Evolutionary conservation across 169 alveolate species (phyloP).

Genomic region (Eimeria maxima): DNA sequence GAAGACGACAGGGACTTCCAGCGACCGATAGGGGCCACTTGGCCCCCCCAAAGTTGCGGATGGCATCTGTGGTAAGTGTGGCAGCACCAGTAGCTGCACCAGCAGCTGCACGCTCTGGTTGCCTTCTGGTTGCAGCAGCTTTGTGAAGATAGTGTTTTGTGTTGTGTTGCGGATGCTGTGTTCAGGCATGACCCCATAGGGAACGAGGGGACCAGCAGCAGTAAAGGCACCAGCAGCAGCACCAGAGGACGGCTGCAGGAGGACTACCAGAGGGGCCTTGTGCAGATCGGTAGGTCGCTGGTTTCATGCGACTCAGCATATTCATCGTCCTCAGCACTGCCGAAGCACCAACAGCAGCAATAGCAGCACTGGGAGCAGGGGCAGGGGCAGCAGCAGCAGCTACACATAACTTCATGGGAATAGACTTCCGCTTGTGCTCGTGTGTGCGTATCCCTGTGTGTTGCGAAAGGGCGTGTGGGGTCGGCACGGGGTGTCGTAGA

Average conservation of each 20-base stretch:
- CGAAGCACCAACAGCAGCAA: neutral
- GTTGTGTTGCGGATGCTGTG: neutral
- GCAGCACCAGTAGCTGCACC: neutral
- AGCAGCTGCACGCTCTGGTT: neutral
- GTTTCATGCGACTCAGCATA: neutral
- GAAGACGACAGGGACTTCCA: constrained; percentile 3
- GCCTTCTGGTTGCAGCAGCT: neutral
- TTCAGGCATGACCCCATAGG: constrained; percentile 62
- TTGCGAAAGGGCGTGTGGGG: constrained; percentile 40
- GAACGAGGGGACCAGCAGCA: constrained; percentile 51
- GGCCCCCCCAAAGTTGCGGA: neutral
- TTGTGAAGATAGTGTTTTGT: neutral
- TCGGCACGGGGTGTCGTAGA: constrained; percentile 6
- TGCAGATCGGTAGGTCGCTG: constrained; percentile 44
- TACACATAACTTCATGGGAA: neutral
- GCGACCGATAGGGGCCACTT: neutral
- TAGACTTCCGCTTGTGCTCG: neutral
- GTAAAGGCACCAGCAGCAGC: constrained; percentile 60
- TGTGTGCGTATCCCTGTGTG: neutral
- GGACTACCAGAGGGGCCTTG: constrained; percentile 76
- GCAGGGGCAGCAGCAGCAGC: neutral
- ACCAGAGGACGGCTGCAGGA: constrained; percentile 73
- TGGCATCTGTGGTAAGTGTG: constrained; percentile 48
- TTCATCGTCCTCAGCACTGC: neutral
- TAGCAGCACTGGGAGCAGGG: neutral